Evolutionary conservation across 163 green algal genomes (phyloP).

Genomic region (Chloroidium sp.): DNA sequence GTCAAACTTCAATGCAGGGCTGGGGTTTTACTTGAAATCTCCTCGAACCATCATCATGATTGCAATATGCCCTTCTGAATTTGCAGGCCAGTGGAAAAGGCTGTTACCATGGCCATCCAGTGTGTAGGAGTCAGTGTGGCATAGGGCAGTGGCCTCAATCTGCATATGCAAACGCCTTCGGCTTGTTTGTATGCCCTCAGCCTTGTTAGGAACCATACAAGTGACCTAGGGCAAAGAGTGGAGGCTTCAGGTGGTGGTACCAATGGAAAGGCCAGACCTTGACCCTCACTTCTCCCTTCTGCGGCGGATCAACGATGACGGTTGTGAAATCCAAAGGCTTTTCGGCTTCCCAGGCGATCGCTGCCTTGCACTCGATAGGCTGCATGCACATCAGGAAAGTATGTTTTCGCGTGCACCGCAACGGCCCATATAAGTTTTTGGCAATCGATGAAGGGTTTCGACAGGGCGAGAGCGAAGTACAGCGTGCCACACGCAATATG

Average conservation of each 20-base stretch:
- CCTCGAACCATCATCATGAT: too few relatives aligned
- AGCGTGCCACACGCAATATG: too few relatives aligned
- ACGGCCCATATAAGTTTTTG: too few relatives aligned
- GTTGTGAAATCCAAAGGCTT: conserved; percentile 80
- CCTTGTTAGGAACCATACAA: background rate
- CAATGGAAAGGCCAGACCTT: conserved; percentile 31
- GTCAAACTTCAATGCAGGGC: too few relatives aligned
- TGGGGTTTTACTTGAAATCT: too few relatives aligned
- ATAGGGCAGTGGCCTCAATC: conserved; percentile 84
- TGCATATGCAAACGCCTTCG: background rate
- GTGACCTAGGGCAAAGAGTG: background rate
- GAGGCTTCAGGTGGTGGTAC: background rate
- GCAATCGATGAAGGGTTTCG: too few relatives aligned
- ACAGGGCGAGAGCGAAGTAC: too few relatives aligned
- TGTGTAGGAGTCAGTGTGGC: conserved; percentile 91
- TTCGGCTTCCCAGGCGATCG: conserved; percentile 83
- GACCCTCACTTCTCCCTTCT: conserved; percentile 76
- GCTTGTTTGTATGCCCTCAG: too few relatives aligned
- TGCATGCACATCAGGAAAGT: conserved; percentile 17
- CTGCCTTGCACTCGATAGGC: conserved; percentile 87
- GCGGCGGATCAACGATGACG: conserved; percentile 79
- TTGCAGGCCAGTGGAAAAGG: too few relatives aligned
- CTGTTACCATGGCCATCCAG: conserved; percentile 54
- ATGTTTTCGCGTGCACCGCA: too few relatives aligned
- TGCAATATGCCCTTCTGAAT: too few relatives aligned